These are phyloP conservation scores for Nidula niveotomentosa DNA, from an alignment of 1,284 basidiomycete genomes.

Conservation along the genomic window DNA sequence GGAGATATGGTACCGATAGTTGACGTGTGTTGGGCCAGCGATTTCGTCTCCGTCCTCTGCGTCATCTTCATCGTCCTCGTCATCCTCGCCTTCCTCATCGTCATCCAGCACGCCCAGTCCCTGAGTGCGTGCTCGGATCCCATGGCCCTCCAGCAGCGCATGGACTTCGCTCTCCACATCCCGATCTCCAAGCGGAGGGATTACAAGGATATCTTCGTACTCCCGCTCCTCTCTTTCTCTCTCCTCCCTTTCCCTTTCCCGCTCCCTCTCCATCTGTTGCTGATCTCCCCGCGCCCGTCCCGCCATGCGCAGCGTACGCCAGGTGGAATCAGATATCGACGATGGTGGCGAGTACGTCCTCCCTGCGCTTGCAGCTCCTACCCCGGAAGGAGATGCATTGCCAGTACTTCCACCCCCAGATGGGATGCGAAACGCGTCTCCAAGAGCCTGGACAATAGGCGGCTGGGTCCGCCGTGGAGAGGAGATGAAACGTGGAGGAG, in stretches of 20 bases:
- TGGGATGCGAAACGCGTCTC: slow-evolving; percentile 56
- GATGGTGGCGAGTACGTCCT: slow-evolving; percentile 5
- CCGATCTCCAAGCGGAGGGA: slow-evolving; percentile 57
- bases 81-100: slow-evolving; percentile 17
- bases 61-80: slow-evolving; percentile 13
- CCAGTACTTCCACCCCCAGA: slow-evolving; percentile 1
- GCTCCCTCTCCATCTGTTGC: slow-evolving; percentile 1
- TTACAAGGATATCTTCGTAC: slow-evolving; percentile 45
- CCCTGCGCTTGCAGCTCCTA: background rate
- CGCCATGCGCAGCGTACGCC: slow-evolving; percentile 2
- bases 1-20: background rate
- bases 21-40: slow-evolving; percentile 2
- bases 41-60: slow-evolving; percentile 21
- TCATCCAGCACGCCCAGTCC: slow-evolving; percentile 2
- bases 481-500: slow-evolving; percentile 11
- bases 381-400: background rate
- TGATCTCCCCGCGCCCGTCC: background rate
- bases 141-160: slow-evolving; percentile 50
- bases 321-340: slow-evolving; percentile 1
- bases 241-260: slow-evolving; percentile 6
- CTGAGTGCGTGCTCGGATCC: slow-evolving; percentile 29
- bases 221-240: slow-evolving; percentile 32
- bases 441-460: slow-evolving; percentile 44
- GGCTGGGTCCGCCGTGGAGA: slow-evolving; percentile 3
- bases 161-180: slow-evolving; percentile 61